Base-by-base conservation (phyloP, 192 early-diverging fungal genomes). In the Gryganskiella cystojenkinii region DNA sequence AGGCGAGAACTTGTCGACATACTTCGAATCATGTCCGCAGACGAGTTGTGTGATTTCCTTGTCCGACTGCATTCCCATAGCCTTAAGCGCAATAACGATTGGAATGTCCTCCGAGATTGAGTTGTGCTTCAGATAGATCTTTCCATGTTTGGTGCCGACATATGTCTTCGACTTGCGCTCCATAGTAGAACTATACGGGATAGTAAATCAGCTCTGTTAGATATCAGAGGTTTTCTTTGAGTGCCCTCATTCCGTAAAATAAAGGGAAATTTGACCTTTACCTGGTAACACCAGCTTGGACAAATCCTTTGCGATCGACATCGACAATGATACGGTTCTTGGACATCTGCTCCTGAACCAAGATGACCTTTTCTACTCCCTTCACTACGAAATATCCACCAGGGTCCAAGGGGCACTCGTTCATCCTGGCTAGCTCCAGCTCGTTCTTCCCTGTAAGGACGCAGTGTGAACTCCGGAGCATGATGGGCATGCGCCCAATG, bases 251-350 rank as follows among this genome's bases (percentile, higher is more conserved):
- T 24, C 1, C n/a, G 20, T 22, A 61, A 19, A 3, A 55, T 4
- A 53, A 54, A 28, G 31, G 2, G 17, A 11, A 60, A 51, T 4
- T 34, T n/a, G 33, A 7, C 25, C 3, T 52, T 13, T 80, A 90
- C 87, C 85, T 92, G 35, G 92, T 93, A 27, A 98, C 97, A 71
- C 85, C 90, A 9, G 97, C 96, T 42, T 87, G 85, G 49, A 98
- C 92, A 52, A 83, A 80, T 4, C 92, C 93, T 66, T 89, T 95
- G 27, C 89, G 84, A 75, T 98, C 96, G 5, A 83, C 83, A 55
- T 97, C 94, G 19, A 98, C 92, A 76, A 99, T 95, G 64, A 99
- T 99, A 80, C 97, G 89, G 84, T 99, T 99, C 75, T 99, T 99
- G 24, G 95, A 96, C 81, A 99, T 86, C 69, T 99, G 97, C 86